Base-by-base conservation (phyloP, 2,329 filamentous ascomycete species). In the Phaeophleospora eucalypticola region DNA sequence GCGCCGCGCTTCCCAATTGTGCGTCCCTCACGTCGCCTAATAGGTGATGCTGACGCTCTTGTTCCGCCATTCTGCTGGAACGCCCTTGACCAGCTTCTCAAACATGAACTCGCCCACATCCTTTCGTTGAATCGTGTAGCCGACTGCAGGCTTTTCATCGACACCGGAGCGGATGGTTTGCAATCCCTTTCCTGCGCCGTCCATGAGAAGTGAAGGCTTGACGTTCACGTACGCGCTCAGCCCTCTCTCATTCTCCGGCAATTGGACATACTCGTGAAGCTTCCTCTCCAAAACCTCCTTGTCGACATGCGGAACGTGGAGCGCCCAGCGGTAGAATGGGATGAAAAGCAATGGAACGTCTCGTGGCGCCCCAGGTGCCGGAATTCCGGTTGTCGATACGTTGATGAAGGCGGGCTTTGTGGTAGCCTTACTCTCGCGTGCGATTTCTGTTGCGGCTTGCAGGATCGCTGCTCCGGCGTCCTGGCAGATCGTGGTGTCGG, bases 51-150 rank as follows among this genome's bases (percentile, higher is more conserved):
- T 64, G 7, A 69, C 57, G 43, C 60, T 62, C 52, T 56, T 61
- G 16, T 64, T 63, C 45, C 49, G 52, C 59, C 65, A 69, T 27
- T 55, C 52, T 6, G 47, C 49, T 24, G 57, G 53, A 8, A 57
- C 48, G 18, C 52, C 48, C 46, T 50, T 56, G 2, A 70, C 43
- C 2, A 64, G 49, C 27, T 60, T 63, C 58, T 67, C 60, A 48
- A 64, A 71, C 16, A 71, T 63, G 63, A 66, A 72, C 14, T 49
- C 45, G 0, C 68, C 70, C 2, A 72, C 70, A 59, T 72, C 69
- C 34, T 46, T 57, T 49, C 69, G 62, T 14, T 54, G 51, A 46
- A 71, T 65, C 8, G 54, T 61, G 53, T 67, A 71, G 3, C 70
- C 70, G 34, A 71, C 41, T 9, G 61, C 58, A 7, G 69, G 68